Percentiles rank a stretch among this genome's conserved stretches.
Evolutionary conservation across 192 early-diverging fungal genomes (phyloP).

Genomic region (Backusella circina): DNA sequence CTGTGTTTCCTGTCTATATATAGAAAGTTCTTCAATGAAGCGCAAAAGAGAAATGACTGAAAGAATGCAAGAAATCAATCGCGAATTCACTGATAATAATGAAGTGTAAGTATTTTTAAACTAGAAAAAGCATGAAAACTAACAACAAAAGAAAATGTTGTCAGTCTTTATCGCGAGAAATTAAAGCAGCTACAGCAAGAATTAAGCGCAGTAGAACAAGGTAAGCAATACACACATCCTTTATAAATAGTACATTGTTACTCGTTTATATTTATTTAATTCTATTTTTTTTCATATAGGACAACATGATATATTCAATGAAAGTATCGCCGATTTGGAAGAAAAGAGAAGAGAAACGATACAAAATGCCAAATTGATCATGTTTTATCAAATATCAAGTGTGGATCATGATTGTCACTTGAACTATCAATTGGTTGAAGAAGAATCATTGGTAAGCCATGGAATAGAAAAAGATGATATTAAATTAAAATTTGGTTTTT

Average conservation of each 20-base stretch:
- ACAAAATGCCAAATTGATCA: constrained; percentile 10
- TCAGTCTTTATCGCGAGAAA: constrained; percentile 16
- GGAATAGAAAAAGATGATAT: neutral
- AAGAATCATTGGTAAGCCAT: constrained; percentile 5
- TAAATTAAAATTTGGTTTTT: too few species aligned
- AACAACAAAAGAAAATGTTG: neutral
- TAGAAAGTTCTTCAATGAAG: neutral
- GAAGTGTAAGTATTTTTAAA: constrained; percentile 7
- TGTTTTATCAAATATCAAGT: constrained; percentile 12
- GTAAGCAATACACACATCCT: neutral
- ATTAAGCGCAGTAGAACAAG: neutral
- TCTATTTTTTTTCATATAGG: neutral
- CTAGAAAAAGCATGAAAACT: neutral
- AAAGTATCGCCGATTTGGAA: neutral
- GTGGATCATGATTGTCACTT: neutral
- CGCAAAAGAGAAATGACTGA: constrained; percentile 8
- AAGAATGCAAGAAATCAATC: neutral
- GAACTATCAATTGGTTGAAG: neutral
- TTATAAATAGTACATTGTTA: neutral
- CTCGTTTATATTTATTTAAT: too few species aligned
- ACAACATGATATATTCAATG: neutral
- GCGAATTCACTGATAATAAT: constrained; percentile 11
- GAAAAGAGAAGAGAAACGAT: neutral
- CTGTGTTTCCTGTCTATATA: neutral
- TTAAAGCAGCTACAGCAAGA: constrained; percentile 8